Percentiles rank a stretch among this genome's conserved stretches.
phyloP scores from a whole-genome alignment of 2,329 filamentous ascomycete genomes.

The Exutisphaerella laricina region DNA sequence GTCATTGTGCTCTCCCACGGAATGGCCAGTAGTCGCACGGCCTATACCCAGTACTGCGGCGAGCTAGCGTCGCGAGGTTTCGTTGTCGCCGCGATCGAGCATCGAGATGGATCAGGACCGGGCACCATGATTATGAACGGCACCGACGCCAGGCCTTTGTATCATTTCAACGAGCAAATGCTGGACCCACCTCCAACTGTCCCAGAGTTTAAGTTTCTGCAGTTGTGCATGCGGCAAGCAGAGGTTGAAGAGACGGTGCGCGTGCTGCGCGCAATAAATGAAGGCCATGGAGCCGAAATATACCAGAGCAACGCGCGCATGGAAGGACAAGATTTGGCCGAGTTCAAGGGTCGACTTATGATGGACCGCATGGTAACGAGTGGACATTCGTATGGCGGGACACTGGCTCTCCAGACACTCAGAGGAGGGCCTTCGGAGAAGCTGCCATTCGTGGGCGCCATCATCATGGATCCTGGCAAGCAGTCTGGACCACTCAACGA shows the following conservation, averaged over 20 bases:
- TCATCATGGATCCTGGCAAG: constrained; percentile 63
- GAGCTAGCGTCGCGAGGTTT: constrained; percentile 44
- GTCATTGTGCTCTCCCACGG: constrained; percentile 45
- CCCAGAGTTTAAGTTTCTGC: constrained; percentile 37
- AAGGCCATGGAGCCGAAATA: constrained; percentile 33
- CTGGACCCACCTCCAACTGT: constrained; percentile 28
- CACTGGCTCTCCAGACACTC: constrained; percentile 57
- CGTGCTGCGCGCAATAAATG: constrained; percentile 38
- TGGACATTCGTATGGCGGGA: constrained; percentile 63
- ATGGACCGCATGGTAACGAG: constrained; percentile 51
- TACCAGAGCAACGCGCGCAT: constrained; percentile 43
- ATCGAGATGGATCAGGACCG: constrained; percentile 44
- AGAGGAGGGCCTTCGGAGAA: constrained; percentile 42
- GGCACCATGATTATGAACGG: constrained; percentile 38
- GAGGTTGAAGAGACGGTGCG: constrained; percentile 44
- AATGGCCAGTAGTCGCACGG: constrained; percentile 42
- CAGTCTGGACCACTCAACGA: constrained; percentile 56
- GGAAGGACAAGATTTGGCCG: constrained; percentile 45
- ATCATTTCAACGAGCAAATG: constrained; percentile 35
- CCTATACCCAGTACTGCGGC: constrained; percentile 43
- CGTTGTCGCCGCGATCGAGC: constrained; percentile 44
- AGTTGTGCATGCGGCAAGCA: constrained; percentile 42
- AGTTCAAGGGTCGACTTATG: constrained; percentile 53
- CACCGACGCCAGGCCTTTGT: constrained; percentile 34
- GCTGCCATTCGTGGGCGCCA: constrained; percentile 50